Conservation (phyloP, 306 rosid genomes). For the Quercus aquifolioides region DNA sequence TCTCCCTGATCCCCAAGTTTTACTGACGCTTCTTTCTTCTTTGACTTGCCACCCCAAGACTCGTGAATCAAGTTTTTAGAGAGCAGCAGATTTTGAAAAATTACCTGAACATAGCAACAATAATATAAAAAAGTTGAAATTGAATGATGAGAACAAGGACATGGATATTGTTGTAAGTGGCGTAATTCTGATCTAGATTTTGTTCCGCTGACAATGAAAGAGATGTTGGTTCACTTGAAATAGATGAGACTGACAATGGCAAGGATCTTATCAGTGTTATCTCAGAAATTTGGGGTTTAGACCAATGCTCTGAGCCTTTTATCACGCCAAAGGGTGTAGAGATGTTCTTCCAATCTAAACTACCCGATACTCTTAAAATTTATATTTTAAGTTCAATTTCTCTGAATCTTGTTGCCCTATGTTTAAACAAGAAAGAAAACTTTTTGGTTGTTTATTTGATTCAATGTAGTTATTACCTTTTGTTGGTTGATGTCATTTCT, state of each 20-base stretch:
- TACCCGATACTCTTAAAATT: constrained; percentile 33
- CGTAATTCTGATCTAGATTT: too few species aligned
- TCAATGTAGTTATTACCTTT: not conserved
- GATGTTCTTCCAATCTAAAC: too few species aligned
- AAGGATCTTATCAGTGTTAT: not conserved
- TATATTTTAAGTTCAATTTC: constrained; percentile 46
- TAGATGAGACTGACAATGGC: too few species aligned
- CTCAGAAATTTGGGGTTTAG: constrained; percentile 16
- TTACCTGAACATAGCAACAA: constrained; percentile 27
- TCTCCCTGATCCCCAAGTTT: constrained; percentile 82
- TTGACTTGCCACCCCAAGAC: constrained; percentile 47
- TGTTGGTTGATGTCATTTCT: not conserved
- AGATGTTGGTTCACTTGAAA: too few species aligned
- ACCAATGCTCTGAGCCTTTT: too few species aligned
- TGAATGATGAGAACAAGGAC: too few species aligned
- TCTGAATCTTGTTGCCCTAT: constrained; percentile 2
- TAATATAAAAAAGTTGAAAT: too few species aligned
- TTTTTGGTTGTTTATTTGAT: not conserved
- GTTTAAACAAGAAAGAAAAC: not conserved
- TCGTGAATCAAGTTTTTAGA: constrained; percentile 37
- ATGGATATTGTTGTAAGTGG: too few species aligned
- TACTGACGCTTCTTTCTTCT: constrained; percentile 63
- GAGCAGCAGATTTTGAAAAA: constrained; percentile 31
- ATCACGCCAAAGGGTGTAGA: too few species aligned
- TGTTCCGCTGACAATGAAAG: too few species aligned